Evolutionary conservation across 1,139 yeast species (phyloP).

Genomic region (Taphrina wiesneri): DNA sequence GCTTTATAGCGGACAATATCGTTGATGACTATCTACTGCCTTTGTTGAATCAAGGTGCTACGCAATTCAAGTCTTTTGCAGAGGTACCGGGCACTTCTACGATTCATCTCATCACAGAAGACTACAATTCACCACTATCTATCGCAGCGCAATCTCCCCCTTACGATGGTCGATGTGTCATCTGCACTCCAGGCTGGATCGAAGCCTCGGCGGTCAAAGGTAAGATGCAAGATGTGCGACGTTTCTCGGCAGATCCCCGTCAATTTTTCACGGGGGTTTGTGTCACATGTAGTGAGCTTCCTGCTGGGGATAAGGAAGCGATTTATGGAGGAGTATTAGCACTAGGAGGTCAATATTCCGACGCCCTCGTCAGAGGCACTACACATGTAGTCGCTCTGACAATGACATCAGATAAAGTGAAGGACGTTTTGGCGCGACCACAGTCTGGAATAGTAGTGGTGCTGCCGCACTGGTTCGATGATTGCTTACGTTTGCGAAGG

Average conservation of each 20-base stretch:
- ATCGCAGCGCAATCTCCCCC: conserved; percentile 13
- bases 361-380: conserved; percentile 65
- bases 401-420: conserved; percentile 50
- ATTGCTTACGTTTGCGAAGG: conserved; percentile 59
- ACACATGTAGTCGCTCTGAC: conserved; percentile 73
- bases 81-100: not conserved
- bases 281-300: conserved; percentile 62
- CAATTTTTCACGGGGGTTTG: conserved; percentile 63
- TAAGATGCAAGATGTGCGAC: conserved; percentile 15
- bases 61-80: not conserved
- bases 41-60: not conserved
- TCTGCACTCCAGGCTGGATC: conserved; percentile 19
- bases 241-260: conserved; percentile 63
- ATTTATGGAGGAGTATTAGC: conserved; percentile 67
- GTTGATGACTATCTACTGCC: not conserved
- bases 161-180: not conserved
- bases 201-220: not conserved
- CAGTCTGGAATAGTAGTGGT: conserved; percentile 55
- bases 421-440: conserved; percentile 36
- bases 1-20: conserved; percentile 4
- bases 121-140: conserved; percentile 27
- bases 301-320: conserved; percentile 63
- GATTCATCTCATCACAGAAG: conserved; percentile 22
- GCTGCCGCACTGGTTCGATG: conserved; percentile 72
- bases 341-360: conserved; percentile 72